phyloP scores from a whole-genome alignment of 2,329 filamentous ascomycete genomes.

The Fusarium tanahbumbuense region DNA sequence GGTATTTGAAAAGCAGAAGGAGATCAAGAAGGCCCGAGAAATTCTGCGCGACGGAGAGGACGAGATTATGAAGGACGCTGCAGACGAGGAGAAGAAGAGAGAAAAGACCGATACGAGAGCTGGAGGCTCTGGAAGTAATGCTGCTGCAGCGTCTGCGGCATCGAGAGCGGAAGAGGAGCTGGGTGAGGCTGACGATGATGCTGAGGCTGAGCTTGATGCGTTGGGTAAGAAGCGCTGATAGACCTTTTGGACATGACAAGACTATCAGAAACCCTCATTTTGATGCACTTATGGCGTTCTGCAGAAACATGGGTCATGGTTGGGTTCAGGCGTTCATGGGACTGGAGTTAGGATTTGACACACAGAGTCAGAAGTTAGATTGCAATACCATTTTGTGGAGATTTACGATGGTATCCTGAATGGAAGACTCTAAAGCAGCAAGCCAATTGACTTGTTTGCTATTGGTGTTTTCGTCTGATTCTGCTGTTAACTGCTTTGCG shows the following conservation, averaged over 20 bases:
- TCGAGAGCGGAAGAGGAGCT: constrained; percentile 61
- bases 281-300: constrained; percentile 9
- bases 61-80: constrained; percentile 66
- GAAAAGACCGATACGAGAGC: constrained; percentile 46
- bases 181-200: constrained; percentile 65
- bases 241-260: neutral
- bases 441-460: neutral
- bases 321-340: constrained; percentile 19
- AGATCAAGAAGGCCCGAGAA: constrained; percentile 86
- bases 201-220: constrained; percentile 56
- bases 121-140: constrained; percentile 50
- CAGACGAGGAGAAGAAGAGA: constrained; percentile 56
- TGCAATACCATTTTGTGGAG: neutral
- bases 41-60: constrained; percentile 76
- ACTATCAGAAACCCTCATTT: neutral
- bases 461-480: neutral
- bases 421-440: neutral
- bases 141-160: constrained; percentile 12
- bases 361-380: constrained; percentile 8
- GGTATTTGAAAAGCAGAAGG: constrained; percentile 86
- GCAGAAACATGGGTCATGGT: constrained; percentile 1
- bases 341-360: constrained; percentile 24
- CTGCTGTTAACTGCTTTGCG: neutral
- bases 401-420: neutral
- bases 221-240: constrained; percentile 54